Evolutionary conservation across 805 yeast genomes (phyloP).

Genomic region (Candida hispaniensis): DNA sequence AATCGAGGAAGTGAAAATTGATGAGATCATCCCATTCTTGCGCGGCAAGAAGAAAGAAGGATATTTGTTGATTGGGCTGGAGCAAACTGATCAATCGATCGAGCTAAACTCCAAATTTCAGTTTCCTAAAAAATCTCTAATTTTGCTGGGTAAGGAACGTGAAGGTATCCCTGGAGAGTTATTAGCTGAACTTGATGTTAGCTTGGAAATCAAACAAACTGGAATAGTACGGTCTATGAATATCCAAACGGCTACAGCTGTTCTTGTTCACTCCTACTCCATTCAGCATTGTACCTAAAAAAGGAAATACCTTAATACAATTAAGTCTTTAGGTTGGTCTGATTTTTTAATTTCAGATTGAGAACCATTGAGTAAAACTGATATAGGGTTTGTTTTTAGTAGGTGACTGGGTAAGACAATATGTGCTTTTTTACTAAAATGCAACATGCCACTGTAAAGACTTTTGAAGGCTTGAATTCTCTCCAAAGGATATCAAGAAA

Average conservation of each 20-base stretch:
- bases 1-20: constrained; percentile 60
- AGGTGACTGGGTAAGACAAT: no score
- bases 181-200: constrained; percentile 68
- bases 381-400: no score
- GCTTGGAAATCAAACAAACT: constrained; percentile 83
- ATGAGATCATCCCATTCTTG: constrained; percentile 46
- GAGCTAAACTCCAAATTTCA: constrained; percentile 49
- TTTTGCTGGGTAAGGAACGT: constrained; percentile 74
- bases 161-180: constrained; percentile 87
- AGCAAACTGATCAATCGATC: constrained; percentile 85
- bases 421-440: no score
- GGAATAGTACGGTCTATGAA: constrained; percentile 94
- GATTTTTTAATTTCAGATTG: no score
- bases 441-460: no score
- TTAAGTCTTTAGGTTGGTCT: no score
- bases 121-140: constrained; percentile 71
- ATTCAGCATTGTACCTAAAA: constrained; percentile 42
- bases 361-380: no score
- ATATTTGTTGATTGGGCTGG: constrained; percentile 78
- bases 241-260: constrained; percentile 93
- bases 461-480: no score
- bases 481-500: no score
- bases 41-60: constrained; percentile 56
- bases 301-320: no score
- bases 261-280: constrained; percentile 83